A percentile compares a stretch with the other conserved stretches of the same genome.
Evolutionary conservation across 2,329 filamentous ascomycete species (phyloP).

Genomic region (Leptographium procerum): DNA sequence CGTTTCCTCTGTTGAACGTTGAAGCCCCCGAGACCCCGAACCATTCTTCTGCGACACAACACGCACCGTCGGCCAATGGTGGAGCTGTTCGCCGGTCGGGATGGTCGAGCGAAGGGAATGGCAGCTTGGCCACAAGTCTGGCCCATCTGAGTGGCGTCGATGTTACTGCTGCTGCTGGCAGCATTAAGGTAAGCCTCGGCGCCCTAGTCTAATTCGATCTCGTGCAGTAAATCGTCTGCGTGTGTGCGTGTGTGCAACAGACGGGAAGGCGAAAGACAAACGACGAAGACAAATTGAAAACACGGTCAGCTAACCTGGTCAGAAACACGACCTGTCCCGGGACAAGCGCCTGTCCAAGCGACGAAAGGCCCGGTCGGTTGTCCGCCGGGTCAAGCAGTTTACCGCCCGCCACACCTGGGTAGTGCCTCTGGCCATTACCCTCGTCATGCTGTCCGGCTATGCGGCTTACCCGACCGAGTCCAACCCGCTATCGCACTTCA

Average conservation of each 20-base stretch:
- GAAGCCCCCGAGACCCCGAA: constrained; percentile 21
- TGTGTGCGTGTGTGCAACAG: no score
- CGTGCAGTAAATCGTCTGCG: background rate
- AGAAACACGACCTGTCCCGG: constrained; percentile 7
- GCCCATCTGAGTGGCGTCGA: constrained; percentile 26
- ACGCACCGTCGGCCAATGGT: constrained; percentile 1
- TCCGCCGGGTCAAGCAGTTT: constrained; percentile 40
- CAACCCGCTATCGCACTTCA: constrained; percentile 69
- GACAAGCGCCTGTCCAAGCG: constrained; percentile 39
- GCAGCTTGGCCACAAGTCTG: constrained; percentile 40
- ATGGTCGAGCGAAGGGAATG: constrained; percentile 44
- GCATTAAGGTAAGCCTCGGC: constrained; percentile 9
- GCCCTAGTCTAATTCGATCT: no score
- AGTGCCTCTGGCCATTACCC: constrained; percentile 56
- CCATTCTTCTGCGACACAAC: constrained; percentile 27
- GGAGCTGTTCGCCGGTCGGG: constrained; percentile 33
- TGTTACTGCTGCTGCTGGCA: background rate
- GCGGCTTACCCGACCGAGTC: constrained; percentile 62
- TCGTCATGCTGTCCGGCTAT: constrained; percentile 55
- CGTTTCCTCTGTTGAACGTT: constrained; percentile 40
- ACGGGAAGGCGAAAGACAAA: background rate
- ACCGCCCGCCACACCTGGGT: constrained; percentile 49
- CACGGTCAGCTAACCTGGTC: background rate
- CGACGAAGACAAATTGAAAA: no score
- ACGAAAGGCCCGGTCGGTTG: constrained; percentile 40